Evolutionary conservation across 805 yeast species (phyloP), one percentile per base, ranked within the genome.

Genomic region (Trichomonascus vanleenenianus): DNA sequence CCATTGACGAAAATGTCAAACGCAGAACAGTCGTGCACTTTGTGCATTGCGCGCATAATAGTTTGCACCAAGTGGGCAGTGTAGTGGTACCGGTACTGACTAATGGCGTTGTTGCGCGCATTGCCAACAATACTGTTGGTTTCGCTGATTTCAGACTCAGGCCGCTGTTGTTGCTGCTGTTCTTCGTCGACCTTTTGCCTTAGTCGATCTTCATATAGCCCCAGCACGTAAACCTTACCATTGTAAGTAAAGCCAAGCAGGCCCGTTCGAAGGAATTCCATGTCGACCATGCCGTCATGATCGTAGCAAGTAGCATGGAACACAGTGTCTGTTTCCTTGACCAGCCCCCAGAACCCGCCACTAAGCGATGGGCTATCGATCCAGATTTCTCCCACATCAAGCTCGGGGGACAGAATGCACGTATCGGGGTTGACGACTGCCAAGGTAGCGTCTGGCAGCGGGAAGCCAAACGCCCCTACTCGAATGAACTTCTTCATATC

Each of bases 361-460:
- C 95, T 81, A 5, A 93, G 65, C 49, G 94, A 84, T 1, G 91
- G 91, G 37, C 94, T 83, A 56, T 89, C 96, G n/a, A 93, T 85
- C 97, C 97, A 93, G 30, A 93, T 81, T 62, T 93, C 99, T 22
- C 98, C 98, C 12, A 93, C 85, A 51, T 83, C 86, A 57, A 85
- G 76, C 40, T 75, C 81, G 2, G 80, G 78, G 3, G 86, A 84
- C 14, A 93, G 66, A 2, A 81, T 69, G 32, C 81, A 75, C 48
- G 91, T 86, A 49, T 93, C 97, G 0, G 97, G 97, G 59, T 94
- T 88, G 0, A 93, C 97, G 25, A 93, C 78, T 0, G 97, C 97
- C 30, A 91, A 62, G 0, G 95, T 85, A 0, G 97, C 91, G 66
- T 91, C 96, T 0, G 97, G 96, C 1, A 93, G 63, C 1, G 98